Evolutionary conservation across 495 filamentous ascomycete genomes (phyloP).

Genomic region (Penicillium maclennaniae): DNA sequence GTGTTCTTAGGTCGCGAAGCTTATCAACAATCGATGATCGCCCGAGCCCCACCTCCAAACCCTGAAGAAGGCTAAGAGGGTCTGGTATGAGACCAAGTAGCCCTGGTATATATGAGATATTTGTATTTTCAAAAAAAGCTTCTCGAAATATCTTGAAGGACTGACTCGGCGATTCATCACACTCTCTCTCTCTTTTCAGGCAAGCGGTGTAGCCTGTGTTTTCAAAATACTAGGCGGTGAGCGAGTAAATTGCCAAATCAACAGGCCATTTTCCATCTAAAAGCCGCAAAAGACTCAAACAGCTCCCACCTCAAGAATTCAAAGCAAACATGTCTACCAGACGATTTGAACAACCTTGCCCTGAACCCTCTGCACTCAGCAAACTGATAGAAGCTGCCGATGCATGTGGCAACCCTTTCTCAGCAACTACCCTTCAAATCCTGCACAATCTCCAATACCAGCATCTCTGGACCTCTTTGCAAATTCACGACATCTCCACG

Average conservation of each 20-base stretch:
- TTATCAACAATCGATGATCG: slow-evolving; percentile 21
- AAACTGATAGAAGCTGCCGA: slow-evolving; percentile 29
- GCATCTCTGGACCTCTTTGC: slow-evolving; percentile 76
- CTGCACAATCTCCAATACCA: slow-evolving; percentile 80
- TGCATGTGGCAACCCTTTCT: slow-evolving; percentile 26
- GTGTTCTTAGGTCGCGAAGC: slow-evolving; percentile 35
- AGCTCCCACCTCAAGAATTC: not conserved
- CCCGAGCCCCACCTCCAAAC: slow-evolving; percentile 17
- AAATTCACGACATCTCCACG: slow-evolving; percentile 50
- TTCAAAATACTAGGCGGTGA: slow-evolving; percentile 18
- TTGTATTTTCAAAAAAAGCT: not conserved
- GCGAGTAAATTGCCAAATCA: not conserved
- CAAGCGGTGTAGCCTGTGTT: slow-evolving; percentile 12
- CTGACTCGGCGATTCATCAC: not conserved
- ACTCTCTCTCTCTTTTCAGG: not conserved
- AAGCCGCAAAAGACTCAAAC: not conserved
- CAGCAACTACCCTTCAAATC: slow-evolving; percentile 61
- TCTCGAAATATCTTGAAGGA: not conserved
- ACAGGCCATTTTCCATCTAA: slow-evolving; percentile 1
- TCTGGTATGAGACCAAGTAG: not conserved
- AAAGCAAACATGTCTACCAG: slow-evolving; percentile 12
- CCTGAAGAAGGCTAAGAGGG: slow-evolving; percentile 7
- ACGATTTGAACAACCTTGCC: slow-evolving; percentile 6
- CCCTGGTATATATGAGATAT: not conserved
- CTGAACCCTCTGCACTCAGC: slow-evolving; percentile 31